Conservation (phyloP, 148 eudicot species). For the Rhododendron henanense region DNA sequence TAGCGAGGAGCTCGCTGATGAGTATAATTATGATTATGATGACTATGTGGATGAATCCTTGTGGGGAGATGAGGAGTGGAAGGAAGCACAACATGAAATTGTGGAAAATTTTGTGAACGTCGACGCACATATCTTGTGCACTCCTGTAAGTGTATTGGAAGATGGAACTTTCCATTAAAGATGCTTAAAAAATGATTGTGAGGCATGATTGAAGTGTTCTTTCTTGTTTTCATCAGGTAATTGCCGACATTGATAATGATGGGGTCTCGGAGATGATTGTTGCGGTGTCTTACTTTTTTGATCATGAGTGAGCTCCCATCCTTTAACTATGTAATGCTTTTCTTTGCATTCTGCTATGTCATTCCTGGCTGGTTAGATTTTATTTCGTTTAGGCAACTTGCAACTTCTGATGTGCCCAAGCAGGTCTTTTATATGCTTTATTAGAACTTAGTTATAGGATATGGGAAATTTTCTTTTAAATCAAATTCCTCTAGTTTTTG, state of each 20-base stretch:
- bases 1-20: constrained; percentile 86
- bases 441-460: neutral
- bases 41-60: constrained; percentile 85
- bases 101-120: constrained; percentile 72
- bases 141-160: constrained; percentile 67
- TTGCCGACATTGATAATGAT: constrained; percentile 96
- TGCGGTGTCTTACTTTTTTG: constrained; percentile 98
- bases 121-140: constrained; percentile 82
- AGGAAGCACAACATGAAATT: constrained; percentile 68
- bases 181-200: neutral
- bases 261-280: constrained; percentile 93
- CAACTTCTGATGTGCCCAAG: neutral
- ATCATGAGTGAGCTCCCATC: constrained; percentile 81
- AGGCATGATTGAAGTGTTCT: neutral
- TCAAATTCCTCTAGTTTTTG: neutral
- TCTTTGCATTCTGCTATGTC: neutral
- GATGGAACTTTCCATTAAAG: neutral
- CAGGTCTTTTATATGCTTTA: neutral
- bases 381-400: neutral
- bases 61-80: constrained; percentile 99
- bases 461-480: neutral
- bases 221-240: constrained; percentile 49
- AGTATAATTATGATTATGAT: constrained; percentile 96
- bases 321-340: neutral
- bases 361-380: neutral